These are phyloP conservation scores for Linderina pennispora DNA, from an alignment of 192 early-diverging fungal species.

Conservation along the genomic window DNA sequence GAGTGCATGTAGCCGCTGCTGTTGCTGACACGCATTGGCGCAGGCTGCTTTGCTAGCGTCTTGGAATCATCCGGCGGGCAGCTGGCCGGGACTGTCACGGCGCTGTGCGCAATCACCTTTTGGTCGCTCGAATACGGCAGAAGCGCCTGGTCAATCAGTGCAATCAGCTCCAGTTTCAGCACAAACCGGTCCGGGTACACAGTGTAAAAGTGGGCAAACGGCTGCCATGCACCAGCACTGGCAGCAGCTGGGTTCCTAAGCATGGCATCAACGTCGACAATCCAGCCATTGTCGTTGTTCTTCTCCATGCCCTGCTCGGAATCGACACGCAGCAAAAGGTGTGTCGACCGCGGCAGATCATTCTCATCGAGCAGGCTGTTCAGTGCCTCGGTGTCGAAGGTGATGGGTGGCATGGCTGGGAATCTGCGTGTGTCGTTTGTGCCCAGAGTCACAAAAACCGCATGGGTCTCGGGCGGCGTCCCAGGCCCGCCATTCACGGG, in stretches of 20 bases:
- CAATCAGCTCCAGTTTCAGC: slow-evolving; percentile 36
- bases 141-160: slow-evolving; percentile 36
- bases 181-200: slow-evolving; percentile 33
- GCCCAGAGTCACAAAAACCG: slow-evolving; percentile 32
- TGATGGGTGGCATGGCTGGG: slow-evolving; percentile 12
- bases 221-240: slow-evolving; percentile 18
- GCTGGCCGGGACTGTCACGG: slow-evolving; percentile 21
- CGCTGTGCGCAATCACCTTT: slow-evolving; percentile 29
- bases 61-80: slow-evolving; percentile 22
- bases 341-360: slow-evolving; percentile 37
- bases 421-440: slow-evolving; percentile 32
- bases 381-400: slow-evolving; percentile 23
- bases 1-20: slow-evolving; percentile 32
- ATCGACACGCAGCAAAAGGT: slow-evolving; percentile 36
- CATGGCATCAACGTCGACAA: slow-evolving; percentile 22
- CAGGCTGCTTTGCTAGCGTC: slow-evolving; percentile 17
- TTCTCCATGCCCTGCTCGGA: slow-evolving; percentile 29
- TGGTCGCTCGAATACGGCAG: slow-evolving; percentile 18
- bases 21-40: slow-evolving; percentile 21
- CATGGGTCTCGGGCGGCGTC: slow-evolving; percentile 16
- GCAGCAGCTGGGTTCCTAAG: slow-evolving; percentile 12
- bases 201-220: slow-evolving; percentile 38
- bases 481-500: neutral
- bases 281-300: slow-evolving; percentile 9
- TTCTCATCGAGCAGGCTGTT: slow-evolving; percentile 22